Base-by-base conservation (phyloP, 805 yeast species). In the Sugiyamaella valdiviana region DNA sequence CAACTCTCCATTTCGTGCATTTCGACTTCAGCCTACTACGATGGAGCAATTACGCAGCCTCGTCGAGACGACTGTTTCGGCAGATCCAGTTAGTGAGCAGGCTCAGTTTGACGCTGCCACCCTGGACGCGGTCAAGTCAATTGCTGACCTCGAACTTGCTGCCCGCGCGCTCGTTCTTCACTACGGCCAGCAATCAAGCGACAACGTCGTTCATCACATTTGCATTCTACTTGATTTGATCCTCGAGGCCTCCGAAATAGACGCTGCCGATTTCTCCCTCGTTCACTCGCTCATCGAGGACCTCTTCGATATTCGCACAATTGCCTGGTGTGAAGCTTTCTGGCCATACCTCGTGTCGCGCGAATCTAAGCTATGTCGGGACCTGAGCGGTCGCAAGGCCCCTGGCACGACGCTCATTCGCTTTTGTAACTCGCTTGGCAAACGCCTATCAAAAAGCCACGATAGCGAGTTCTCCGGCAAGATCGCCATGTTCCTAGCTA, bases 331-430 rank as follows among this genome's bases (percentile, higher is more conserved):
- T 42, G 61, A 61, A 26, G 37, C 46, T 17, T 66, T 69, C 39
- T 68, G 71, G 71, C 56, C 62, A 4, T 68, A 54, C 48, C 44
- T 69, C 42, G 54, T 54, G 15, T 40, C 56, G 12, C 56, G 70
- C 20, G 64, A 65, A 44, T 16, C 38, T 5, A 45, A 43, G 14
- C 44, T 64, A 7, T 55, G 65, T 2, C 48, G 51, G 29, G 51
- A 57, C 23, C 45, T 65, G 16, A 51, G 55, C 10, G 70, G 70
- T 6, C 48, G 49, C 2, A 49, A 52, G 40, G 57, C 60, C 1
- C 71, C 70, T 0, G 70, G 70, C 2, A 62, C 64, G 1, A 63
- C 63, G 6, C 42, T 66, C 35, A 64, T 66, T 26, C 54, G 71
- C 12, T 49, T 63, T 7, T 67, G 68, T 44, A 66, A 67, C 44